Base-by-base conservation (phyloP, 495 filamentous ascomycete species). In the Clavariopsis aquatica region DNA sequence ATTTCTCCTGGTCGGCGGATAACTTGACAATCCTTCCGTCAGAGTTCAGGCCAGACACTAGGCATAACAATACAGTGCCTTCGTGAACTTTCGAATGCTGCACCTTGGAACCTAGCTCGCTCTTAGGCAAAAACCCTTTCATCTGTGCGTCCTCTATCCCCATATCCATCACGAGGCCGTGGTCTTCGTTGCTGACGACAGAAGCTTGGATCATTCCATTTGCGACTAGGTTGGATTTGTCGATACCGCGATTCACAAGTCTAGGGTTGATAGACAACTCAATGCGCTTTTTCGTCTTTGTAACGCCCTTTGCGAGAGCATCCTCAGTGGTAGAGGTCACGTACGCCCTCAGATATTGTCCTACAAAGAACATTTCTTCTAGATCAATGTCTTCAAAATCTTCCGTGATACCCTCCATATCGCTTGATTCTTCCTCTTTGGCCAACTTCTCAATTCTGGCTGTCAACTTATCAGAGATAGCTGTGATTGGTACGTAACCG, bases 111-210 rank as follows among this genome's bases (percentile, higher is more conserved):
- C 85, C 86, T 23, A 96, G 76, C 72, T 98, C 92, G 72, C 91
- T 93, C 15, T 87, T 88, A n/a, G 92, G 86, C 75, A 98, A 83
- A 78, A 98, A 98, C 0, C 89, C 95, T 72, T 84, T 87, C 34
- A 92, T 63, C 31, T 81, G 75, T 19, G 82, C 77, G 51, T 86
- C 85, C 49, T 84, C 80, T 23, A 97, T 80, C 15, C 89, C 90
- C 41, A 98, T 78, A 69, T 96, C 90, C 93, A 98, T 96, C 56
- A 98, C 82, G 57, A 96, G 77, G 69, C 94, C 94, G 74, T 97
- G 93, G 66, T 98, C 94, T 76, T 98, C 94, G 22, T 94, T 88
- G 71, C 93, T 98, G 38, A 81, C 74, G 51, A 98, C 88, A 0
- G 91, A 89, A 20, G 93, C 92, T 80, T 97, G 96, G 20, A 97